A percentile compares a stretch with the other conserved stretches of the same genome.
Conservation (phyloP, 306 rosid genomes). For the Boehmeria nivea region DNA sequence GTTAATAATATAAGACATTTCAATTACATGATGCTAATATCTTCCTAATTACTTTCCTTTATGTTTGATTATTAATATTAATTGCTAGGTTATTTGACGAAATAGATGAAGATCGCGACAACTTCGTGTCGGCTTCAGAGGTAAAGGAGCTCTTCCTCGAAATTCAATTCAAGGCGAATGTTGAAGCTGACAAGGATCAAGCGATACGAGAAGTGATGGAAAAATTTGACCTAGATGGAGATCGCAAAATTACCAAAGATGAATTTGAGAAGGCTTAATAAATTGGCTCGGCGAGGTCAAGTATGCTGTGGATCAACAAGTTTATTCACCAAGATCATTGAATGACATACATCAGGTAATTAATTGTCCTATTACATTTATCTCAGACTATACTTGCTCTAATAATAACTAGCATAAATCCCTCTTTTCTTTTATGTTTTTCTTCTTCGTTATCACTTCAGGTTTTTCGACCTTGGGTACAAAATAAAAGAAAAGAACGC, state of each 20-base stretch:
- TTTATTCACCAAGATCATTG: not conserved
- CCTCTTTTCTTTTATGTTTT: too few species aligned
- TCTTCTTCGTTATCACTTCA: too few species aligned
- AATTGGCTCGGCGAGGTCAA: not conserved
- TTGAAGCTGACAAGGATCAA: not conserved
- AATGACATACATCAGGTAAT: not conserved
- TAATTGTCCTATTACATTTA: too few species aligned
- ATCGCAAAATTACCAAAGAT: not conserved
- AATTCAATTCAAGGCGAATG: not conserved
- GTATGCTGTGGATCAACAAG: not conserved
- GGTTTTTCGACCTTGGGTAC: conserved; percentile 55
- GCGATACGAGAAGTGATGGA: not conserved
- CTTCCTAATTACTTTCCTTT: too few species aligned
- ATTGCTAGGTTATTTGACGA: not conserved
- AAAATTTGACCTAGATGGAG: not conserved
- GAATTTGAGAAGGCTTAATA: not conserved
- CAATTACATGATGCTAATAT: too few species aligned
- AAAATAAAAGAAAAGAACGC: conserved; percentile 9
- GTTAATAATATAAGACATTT: not conserved
- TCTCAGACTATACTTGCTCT: too few species aligned
- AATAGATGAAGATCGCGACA: not conserved
- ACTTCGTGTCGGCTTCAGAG: not conserved
- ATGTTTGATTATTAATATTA: too few species aligned
- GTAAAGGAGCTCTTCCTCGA: not conserved
- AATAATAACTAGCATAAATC: too few species aligned